Evolutionary conservation across 495 filamentous ascomycete genomes (phyloP).

Genomic region (Aspergillus bertholletiae): DNA sequence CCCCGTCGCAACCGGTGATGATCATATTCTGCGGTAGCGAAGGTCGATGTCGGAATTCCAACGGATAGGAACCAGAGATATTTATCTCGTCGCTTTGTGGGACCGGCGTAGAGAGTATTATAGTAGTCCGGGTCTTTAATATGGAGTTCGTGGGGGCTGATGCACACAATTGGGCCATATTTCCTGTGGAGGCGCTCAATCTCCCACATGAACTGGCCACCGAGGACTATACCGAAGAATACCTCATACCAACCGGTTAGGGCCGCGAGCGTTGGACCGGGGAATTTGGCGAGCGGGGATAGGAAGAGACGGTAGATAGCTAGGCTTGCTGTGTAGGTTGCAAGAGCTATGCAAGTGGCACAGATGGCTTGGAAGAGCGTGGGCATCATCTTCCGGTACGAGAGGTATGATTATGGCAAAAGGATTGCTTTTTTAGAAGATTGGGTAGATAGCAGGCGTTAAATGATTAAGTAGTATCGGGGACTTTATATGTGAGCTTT

Average conservation of each 20-base stretch:
- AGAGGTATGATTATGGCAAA: too few relatives aligned
- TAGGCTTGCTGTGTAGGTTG: neutral
- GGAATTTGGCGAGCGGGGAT: constrained; percentile 39
- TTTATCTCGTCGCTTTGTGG: constrained; percentile 9
- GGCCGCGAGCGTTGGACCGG: constrained; percentile 46
- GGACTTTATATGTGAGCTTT: too few relatives aligned
- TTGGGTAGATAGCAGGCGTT: too few relatives aligned
- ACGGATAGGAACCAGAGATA: constrained; percentile 9
- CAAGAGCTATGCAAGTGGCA: too few relatives aligned
- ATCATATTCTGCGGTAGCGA: constrained; percentile 10
- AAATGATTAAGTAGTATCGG: too few relatives aligned
- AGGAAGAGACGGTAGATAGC: constrained; percentile 38
- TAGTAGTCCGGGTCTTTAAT: constrained; percentile 39
- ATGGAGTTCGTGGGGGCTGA: constrained; percentile 44
- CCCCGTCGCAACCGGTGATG: constrained; percentile 25
- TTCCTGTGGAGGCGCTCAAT: constrained; percentile 41
- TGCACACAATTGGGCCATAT: constrained; percentile 48
- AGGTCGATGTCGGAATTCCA: constrained; percentile 3
- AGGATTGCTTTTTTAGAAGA: too few relatives aligned
- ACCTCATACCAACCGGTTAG: constrained; percentile 41
- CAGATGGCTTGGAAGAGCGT: too few relatives aligned
- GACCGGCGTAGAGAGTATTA: constrained; percentile 22
- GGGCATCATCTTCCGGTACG: too few relatives aligned
- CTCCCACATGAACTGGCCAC: constrained; percentile 38
- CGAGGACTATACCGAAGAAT: constrained; percentile 44